Conservation (phyloP, 2,329 filamentous ascomycete genomes). For the Sporothrix variecibatus region DNA sequence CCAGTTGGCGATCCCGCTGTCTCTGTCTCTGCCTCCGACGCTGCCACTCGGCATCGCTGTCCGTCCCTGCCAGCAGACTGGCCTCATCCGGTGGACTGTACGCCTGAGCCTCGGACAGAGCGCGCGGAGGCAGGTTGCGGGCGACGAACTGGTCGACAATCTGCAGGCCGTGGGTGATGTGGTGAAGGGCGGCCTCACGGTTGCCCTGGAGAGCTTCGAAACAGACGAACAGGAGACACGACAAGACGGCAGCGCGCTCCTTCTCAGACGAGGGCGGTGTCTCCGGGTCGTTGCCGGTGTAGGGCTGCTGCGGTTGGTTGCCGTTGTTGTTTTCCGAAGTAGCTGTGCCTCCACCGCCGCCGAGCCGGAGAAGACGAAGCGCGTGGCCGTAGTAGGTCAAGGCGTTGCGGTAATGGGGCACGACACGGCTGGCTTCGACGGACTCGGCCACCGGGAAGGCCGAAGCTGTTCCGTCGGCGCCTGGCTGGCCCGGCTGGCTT, state of each 20-base stretch:
- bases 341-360: slow-evolving; percentile 5
- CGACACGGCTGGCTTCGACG: background rate
- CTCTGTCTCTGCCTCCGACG: slow-evolving; percentile 12
- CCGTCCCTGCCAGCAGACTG: background rate
- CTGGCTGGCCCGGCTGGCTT: background rate
- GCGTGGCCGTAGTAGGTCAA: slow-evolving; percentile 41
- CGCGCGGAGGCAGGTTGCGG: slow-evolving; percentile 13
- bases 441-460: background rate
- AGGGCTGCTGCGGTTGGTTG: slow-evolving; percentile 25
- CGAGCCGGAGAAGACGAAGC: slow-evolving; percentile 33
- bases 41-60: slow-evolving; percentile 4
- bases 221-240: slow-evolving; percentile 43
- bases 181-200: slow-evolving; percentile 38
- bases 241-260: slow-evolving; percentile 39
- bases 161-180: slow-evolving; percentile 42
- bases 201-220: slow-evolving; percentile 45
- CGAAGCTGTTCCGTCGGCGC: background rate
- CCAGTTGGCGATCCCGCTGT: slow-evolving; percentile 4
- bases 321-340: background rate
- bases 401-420: slow-evolving; percentile 39
- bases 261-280: slow-evolving; percentile 27
- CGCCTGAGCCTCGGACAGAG: background rate
- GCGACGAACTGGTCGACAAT: slow-evolving; percentile 41
- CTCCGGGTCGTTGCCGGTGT: slow-evolving; percentile 16
- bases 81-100: background rate